phyloP scores from a whole-genome alignment of 2,329 filamentous ascomycete species.

The Xylariaceae sp. region DNA sequence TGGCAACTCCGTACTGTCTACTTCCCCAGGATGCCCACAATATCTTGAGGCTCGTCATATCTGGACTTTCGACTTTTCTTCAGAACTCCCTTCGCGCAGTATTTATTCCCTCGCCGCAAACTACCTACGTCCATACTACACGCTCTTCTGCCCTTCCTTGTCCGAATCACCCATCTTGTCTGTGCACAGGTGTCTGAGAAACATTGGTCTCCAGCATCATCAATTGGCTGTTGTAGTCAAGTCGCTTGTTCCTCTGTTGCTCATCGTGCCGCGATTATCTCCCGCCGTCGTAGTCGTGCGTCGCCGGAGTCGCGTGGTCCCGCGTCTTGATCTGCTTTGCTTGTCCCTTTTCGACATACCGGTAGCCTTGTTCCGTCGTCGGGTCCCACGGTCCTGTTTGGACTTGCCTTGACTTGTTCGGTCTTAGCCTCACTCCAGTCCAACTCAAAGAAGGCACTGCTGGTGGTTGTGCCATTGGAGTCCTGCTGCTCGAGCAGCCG shows the following conservation, averaged over 20 bases:
- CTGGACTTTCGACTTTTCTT: not conserved
- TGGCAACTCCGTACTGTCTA: not conserved
- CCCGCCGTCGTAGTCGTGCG: not conserved
- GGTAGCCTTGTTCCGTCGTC: slow-evolving; percentile 1
- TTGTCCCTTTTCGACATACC: not conserved
- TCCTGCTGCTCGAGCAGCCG: not conserved
- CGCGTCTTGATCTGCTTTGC: not conserved
- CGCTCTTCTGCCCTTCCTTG: not conserved
- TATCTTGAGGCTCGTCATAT: not conserved
- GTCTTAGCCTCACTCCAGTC: not conserved
- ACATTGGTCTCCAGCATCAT: not conserved
- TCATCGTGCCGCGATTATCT: not conserved
- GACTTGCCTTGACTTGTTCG: not conserved
- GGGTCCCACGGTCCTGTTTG: not conserved
- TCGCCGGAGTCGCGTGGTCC: not conserved
- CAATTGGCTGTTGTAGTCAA: not conserved
- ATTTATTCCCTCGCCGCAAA: too few relatives aligned
- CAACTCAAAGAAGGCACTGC: not conserved
- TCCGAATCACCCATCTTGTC: not conserved
- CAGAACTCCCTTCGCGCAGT: not conserved
- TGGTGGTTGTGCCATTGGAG: not conserved
- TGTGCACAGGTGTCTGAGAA: not conserved
- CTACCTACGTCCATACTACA: too few relatives aligned
- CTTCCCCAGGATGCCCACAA: not conserved
- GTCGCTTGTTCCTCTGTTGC: not conserved